Evolutionary conservation across 2,329 filamentous ascomycete genomes (phyloP).

Genomic region (Dactylellina parvicollis): DNA sequence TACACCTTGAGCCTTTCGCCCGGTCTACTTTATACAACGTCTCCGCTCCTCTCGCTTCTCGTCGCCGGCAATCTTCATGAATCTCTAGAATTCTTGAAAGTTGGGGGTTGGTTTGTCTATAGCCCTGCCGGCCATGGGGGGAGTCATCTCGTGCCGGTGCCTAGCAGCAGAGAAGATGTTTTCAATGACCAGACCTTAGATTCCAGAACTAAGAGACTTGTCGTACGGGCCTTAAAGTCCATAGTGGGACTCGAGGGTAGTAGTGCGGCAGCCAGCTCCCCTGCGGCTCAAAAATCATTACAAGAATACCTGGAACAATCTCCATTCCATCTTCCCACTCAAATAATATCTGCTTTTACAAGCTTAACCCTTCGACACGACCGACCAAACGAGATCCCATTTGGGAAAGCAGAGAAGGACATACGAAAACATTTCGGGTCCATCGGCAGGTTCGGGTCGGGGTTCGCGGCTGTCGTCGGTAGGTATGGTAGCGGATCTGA

Average conservation of each 20-base stretch:
- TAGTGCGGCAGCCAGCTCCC: slow-evolving; percentile 71
- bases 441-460: slow-evolving; percentile 85
- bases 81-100: slow-evolving; percentile 91
- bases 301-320: slow-evolving; percentile 63
- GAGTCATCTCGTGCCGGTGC: slow-evolving; percentile 73
- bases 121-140: slow-evolving; percentile 57
- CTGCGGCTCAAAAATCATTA: slow-evolving; percentile 68
- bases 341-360: slow-evolving; percentile 72
- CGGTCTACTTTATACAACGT: slow-evolving; percentile 85
- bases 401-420: slow-evolving; percentile 69
- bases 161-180: slow-evolving; percentile 89
- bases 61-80: slow-evolving; percentile 89
- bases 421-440: slow-evolving; percentile 84
- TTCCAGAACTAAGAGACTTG: slow-evolving; percentile 79
- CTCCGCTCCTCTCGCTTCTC: slow-evolving; percentile 77
- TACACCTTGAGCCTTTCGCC: slow-evolving; percentile 87
- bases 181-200: slow-evolving; percentile 81
- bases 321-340: slow-evolving; percentile 74
- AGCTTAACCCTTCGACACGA: slow-evolving; percentile 80
- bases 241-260: slow-evolving; percentile 72
- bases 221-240: slow-evolving; percentile 96
- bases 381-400: slow-evolving; percentile 60
- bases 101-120: slow-evolving; percentile 90
- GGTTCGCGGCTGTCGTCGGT: slow-evolving; percentile 87
- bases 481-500: slow-evolving; percentile 94